A percentile compares a stretch with the other conserved stretches of the same genome.
phyloP scores from a whole-genome alignment of 352 stramenopile species.

The Globisporangium barbulae region DNA sequence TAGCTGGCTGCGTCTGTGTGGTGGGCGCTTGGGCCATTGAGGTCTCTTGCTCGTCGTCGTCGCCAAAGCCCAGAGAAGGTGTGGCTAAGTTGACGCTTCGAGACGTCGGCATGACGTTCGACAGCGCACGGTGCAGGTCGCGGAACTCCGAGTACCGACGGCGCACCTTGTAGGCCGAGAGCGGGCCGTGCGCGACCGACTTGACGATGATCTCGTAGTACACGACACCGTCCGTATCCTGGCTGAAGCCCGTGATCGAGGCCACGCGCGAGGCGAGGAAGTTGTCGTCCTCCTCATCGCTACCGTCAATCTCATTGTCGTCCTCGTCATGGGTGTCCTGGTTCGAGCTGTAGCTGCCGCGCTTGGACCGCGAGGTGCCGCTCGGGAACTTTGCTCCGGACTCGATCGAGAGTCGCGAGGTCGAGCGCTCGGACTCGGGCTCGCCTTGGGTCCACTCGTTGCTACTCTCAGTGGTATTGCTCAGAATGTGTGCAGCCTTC shows the following conservation, averaged over 20 bases:
- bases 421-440: slow-evolving; percentile 16
- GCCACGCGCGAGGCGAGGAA: slow-evolving; percentile 69
- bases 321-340: slow-evolving; percentile 8
- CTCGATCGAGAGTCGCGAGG: slow-evolving; percentile 10
- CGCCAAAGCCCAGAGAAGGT: background rate
- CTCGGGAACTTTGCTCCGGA: slow-evolving; percentile 4
- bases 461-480: slow-evolving; percentile 14
- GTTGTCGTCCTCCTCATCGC: slow-evolving; percentile 56
- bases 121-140: slow-evolving; percentile 47
- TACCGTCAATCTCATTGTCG: slow-evolving; percentile 17
- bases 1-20: too few species aligned
- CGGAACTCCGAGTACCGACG: slow-evolving; percentile 76
- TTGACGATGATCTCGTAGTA: slow-evolving; percentile 81
- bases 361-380: slow-evolving; percentile 21
- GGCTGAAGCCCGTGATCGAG: slow-evolving; percentile 69
- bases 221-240: slow-evolving; percentile 66
- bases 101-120: slow-evolving; percentile 48
- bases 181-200: slow-evolving; percentile 52
- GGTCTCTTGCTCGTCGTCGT: slow-evolving; percentile 9
- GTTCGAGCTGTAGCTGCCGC: slow-evolving; percentile 19
- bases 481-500: slow-evolving; percentile 19
- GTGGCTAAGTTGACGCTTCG: slow-evolving; percentile 6
- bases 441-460: background rate
- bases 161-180: slow-evolving; percentile 77
- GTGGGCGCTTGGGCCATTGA: background rate